A percentile compares a stretch with the other conserved stretches of the same genome.
Conservation (phyloP, 2,329 filamentous ascomycete species). For the Aspergillus versicolor region DNA sequence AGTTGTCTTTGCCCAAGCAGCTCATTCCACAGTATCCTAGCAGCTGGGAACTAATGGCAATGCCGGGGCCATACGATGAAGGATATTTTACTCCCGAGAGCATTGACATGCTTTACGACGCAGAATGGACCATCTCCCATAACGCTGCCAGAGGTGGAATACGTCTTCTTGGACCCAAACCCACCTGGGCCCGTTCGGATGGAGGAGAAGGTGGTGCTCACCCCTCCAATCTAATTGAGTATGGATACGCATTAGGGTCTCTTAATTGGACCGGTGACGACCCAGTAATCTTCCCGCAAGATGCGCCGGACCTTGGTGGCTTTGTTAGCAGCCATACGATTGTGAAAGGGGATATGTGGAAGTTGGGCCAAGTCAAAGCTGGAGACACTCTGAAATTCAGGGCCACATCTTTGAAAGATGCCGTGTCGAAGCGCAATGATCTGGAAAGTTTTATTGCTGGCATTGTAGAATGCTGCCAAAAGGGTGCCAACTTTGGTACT, state of each 20-base stretch:
- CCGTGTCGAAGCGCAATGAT: slow-evolving; percentile 45
- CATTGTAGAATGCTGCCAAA: slow-evolving; percentile 43
- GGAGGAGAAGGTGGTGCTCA: slow-evolving; percentile 65
- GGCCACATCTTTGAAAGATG: slow-evolving; percentile 53
- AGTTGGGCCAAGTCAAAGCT: slow-evolving; percentile 61
- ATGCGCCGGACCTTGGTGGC: slow-evolving; percentile 61
- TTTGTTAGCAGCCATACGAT: slow-evolving; percentile 59
- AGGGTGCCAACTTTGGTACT: slow-evolving; percentile 28
- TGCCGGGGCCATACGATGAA: slow-evolving; percentile 58
- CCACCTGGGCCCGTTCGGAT: slow-evolving; percentile 58
- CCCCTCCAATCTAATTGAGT: slow-evolving; percentile 59
- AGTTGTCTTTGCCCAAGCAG: slow-evolving; percentile 43
- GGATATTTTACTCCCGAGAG: slow-evolving; percentile 54
- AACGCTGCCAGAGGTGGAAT: slow-evolving; percentile 62
- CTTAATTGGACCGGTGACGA: slow-evolving; percentile 64
- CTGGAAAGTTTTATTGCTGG: slow-evolving; percentile 47
- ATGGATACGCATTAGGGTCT: slow-evolving; percentile 59
- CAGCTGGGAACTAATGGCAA: slow-evolving; percentile 54
- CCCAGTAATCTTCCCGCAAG: slow-evolving; percentile 59
- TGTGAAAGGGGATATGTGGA: slow-evolving; percentile 60
- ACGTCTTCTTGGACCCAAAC: slow-evolving; percentile 58
- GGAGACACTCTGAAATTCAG: slow-evolving; percentile 56
- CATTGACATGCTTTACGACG: slow-evolving; percentile 57
- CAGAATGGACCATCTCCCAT: slow-evolving; percentile 61
- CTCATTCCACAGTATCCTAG: slow-evolving; percentile 51